Conservation (phyloP, 805 yeast genomes). For the Wickerhamomyces canadensis region DNA sequence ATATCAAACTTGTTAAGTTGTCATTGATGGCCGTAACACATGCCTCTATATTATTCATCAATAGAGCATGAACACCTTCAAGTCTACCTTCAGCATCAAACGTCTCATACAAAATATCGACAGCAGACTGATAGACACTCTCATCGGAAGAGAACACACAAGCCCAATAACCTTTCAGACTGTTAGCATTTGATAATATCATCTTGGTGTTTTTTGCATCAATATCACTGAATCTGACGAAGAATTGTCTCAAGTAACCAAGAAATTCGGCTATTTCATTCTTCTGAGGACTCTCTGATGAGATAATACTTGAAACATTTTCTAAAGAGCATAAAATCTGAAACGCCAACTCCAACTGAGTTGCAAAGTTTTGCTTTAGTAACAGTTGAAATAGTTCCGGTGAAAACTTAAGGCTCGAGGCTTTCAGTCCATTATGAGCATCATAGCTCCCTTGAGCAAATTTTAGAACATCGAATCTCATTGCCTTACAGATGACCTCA, state of each 20-base stretch:
- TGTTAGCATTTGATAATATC: slow-evolving; percentile 35
- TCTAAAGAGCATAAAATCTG: slow-evolving; percentile 21
- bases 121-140: slow-evolving; percentile 58
- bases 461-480: slow-evolving; percentile 42
- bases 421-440: slow-evolving; percentile 26
- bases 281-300: slow-evolving; percentile 22
- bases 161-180: slow-evolving; percentile 66
- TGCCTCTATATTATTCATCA: slow-evolving; percentile 37
- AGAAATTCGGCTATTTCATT: slow-evolving; percentile 24
- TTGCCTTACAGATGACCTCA: slow-evolving; percentile 33
- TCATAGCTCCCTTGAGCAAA: slow-evolving; percentile 35
- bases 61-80: slow-evolving; percentile 60
- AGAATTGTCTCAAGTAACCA: slow-evolving; percentile 26
- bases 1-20: slow-evolving; percentile 40
- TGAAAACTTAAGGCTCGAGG: slow-evolving; percentile 27
- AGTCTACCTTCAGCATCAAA: slow-evolving; percentile 76
- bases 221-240: slow-evolving; percentile 36
- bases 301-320: slow-evolving; percentile 25
- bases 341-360: slow-evolving; percentile 18
- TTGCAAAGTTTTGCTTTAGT: slow-evolving; percentile 20
- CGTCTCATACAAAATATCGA: slow-evolving; percentile 67
- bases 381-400: slow-evolving; percentile 25
- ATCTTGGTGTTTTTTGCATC: slow-evolving; percentile 30
- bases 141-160: slow-evolving; percentile 61
- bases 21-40: slow-evolving; percentile 45